Conservation (phyloP, 345 rosid genomes). For the Boechera divaricarpa region DNA sequence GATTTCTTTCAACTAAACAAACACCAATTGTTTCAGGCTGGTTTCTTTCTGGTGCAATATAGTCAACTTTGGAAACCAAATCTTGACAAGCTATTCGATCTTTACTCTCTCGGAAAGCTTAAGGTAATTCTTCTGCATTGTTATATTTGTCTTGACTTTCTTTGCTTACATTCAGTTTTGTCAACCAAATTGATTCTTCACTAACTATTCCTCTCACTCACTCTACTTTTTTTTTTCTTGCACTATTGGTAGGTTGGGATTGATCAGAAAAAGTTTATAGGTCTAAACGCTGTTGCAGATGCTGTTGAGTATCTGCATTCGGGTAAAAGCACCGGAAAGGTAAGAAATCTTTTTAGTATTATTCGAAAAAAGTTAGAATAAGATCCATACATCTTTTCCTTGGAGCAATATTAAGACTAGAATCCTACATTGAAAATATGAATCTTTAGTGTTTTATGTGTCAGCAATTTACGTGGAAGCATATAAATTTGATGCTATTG, state of each 20-base stretch:
- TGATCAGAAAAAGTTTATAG: constrained; percentile 75
- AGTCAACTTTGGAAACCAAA: constrained; percentile 80
- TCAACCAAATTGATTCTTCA: constrained; percentile 3
- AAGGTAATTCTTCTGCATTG: constrained; percentile 55
- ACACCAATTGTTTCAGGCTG: constrained; percentile 62
- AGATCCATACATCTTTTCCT: not conserved
- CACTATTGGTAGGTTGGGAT: constrained; percentile 57
- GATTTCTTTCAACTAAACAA: not conserved
- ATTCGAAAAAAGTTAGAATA: not conserved
- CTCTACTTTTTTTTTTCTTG: not conserved
- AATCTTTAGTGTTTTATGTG: not conserved
- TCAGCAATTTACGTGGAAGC: not conserved
- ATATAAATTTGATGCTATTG: not conserved
- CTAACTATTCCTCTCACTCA: not conserved
- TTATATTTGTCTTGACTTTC: not conserved
- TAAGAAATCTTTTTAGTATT: constrained; percentile 24
- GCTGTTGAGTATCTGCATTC: constrained; percentile 97
- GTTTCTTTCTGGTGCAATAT: constrained; percentile 86
- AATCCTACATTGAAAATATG: not conserved
- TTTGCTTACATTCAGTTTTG: not conserved
- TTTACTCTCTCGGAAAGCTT: constrained; percentile 79
- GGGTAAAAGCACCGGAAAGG: constrained; percentile 98
- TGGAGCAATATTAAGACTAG: not conserved
- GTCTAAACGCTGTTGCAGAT: constrained; percentile 73
- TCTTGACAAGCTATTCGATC: constrained; percentile 65